These are phyloP conservation scores for Kuraishia hungarica DNA, from an alignment of 805 yeast genomes.

Conservation along the genomic window DNA sequence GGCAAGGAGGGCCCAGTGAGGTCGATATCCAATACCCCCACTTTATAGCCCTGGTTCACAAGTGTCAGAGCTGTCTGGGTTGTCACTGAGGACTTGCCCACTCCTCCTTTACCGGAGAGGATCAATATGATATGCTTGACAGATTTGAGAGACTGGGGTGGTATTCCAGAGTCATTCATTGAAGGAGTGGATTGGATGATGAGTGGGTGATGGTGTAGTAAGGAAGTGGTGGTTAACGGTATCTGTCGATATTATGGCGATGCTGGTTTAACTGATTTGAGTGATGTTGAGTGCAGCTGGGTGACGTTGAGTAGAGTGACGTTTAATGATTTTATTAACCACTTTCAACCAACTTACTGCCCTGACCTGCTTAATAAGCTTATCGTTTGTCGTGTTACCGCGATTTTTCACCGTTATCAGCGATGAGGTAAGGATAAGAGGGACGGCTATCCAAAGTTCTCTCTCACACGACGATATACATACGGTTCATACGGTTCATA, in stretches of 20 bases:
- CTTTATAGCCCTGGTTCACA: conserved; percentile 60
- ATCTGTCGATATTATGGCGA: no score
- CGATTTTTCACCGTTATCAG: background rate
- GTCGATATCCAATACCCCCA: conserved; percentile 95
- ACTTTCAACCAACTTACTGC: no score
- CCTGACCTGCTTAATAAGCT: background rate
- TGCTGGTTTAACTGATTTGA: no score
- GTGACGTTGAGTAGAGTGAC: no score
- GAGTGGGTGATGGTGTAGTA: no score
- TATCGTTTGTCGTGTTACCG: background rate
- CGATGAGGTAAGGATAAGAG: background rate
- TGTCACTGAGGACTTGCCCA: conserved; percentile 93
- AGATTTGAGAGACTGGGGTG: conserved; percentile 22
- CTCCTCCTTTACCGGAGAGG: conserved; percentile 95
- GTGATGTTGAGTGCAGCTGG: no score
- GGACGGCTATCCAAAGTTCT: no score
- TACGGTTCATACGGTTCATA: no score
- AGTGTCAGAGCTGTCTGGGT: conserved; percentile 87
- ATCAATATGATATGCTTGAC: conserved; percentile 76
- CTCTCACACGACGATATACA: no score
- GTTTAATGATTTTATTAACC: no score
- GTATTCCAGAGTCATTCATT: background rate
- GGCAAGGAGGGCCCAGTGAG: conserved; percentile 96
- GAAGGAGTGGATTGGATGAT: background rate
- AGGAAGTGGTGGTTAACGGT: no score